Evolutionary conservation across 108 stramenopile species (phyloP).

Genomic region (Stephanodiscus minutulus): DNA sequence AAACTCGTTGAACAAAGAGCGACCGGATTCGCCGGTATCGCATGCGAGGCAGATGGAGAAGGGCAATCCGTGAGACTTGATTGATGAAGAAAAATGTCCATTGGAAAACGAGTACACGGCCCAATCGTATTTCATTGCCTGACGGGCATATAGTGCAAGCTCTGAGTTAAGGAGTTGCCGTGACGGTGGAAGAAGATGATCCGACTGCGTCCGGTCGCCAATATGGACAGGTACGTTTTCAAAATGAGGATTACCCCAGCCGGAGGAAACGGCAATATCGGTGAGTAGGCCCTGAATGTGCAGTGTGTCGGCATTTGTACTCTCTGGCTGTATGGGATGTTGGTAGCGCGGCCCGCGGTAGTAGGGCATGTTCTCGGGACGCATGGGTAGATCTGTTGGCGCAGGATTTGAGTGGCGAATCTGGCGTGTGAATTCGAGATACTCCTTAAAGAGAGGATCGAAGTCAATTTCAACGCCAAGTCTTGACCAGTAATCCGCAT

Average conservation of each 20-base stretch:
- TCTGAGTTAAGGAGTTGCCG: background rate
- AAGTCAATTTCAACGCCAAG: background rate
- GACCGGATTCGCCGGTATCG: background rate
- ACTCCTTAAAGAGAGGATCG: constrained; percentile 2
- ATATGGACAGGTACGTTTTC: background rate
- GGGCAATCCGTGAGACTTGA: background rate
- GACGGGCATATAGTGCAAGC: background rate
- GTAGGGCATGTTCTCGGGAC: no score
- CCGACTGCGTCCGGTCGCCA: background rate
- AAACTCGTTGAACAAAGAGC: background rate
- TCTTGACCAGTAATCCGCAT: background rate
- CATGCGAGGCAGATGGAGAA: constrained; percentile 2
- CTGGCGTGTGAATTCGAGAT: background rate
- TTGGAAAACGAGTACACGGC: constrained; percentile 2
- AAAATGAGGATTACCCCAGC: background rate
- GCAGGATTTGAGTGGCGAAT: no score
- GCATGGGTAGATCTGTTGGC: no score
- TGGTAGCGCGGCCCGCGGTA: no score
- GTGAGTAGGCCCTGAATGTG: no score
- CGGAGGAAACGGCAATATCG: no score
- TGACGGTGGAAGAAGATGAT: background rate
- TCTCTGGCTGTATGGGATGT: background rate
- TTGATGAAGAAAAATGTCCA: background rate
- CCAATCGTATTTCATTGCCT: background rate
- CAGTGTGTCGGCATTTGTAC: no score